phyloP scores from a whole-genome alignment of 2,329 filamentous ascomycete species.

The Amauroascus niger region DNA sequence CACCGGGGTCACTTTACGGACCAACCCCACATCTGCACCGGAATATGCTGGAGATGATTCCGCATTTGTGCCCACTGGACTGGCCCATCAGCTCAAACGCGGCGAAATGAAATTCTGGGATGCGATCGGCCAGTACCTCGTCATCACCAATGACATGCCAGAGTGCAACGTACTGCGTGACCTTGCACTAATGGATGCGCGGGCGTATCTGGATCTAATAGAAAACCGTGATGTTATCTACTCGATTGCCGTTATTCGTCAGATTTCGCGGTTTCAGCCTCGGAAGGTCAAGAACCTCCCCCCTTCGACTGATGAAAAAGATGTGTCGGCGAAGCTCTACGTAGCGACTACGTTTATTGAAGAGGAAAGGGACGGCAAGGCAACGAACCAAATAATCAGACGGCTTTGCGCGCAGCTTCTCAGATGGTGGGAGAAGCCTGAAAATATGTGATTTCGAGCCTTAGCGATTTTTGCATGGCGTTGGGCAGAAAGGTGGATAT shows the following conservation, averaged over 20 bases:
- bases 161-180: constrained; percentile 51
- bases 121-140: constrained; percentile 61
- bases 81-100: constrained; percentile 17
- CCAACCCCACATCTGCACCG: constrained; percentile 37
- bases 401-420: constrained; percentile 59
- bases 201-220: constrained; percentile 62
- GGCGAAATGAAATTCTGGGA: constrained; percentile 75
- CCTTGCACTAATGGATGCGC: constrained; percentile 54
- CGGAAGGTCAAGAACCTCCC: constrained; percentile 48
- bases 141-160: constrained; percentile 51
- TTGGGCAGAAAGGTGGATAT: not conserved
- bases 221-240: constrained; percentile 89
- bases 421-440: constrained; percentile 41
- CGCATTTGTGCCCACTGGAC: constrained; percentile 4
- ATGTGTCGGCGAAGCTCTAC: constrained; percentile 55
- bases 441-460: constrained; percentile 9
- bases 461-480: not conserved
- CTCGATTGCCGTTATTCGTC: constrained; percentile 70
- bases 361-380: constrained; percentile 55
- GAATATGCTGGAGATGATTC: constrained; percentile 16
- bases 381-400: constrained; percentile 64
- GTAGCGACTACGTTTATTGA: constrained; percentile 62
- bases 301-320: constrained; percentile 53
- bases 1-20: constrained; percentile 56
- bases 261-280: constrained; percentile 50